Evolutionary conservation across 176 grass and related monocot genomes (phyloP).

Genomic region (Tillandsia fasciculata): DNA sequence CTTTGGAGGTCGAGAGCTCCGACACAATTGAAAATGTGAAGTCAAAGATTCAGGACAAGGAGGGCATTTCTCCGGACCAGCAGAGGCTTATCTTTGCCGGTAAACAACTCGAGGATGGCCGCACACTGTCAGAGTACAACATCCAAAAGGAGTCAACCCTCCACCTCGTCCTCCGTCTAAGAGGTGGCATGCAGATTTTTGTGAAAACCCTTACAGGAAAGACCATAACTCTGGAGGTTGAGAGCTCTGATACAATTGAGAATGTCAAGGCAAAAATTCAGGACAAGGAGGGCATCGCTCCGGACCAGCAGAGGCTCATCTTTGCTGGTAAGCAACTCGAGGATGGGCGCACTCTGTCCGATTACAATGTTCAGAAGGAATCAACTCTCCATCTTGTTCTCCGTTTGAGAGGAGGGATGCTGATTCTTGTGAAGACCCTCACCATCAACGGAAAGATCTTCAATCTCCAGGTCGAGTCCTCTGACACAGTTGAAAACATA

Average conservation of each 20-base stretch:
- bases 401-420: constrained; percentile 3
- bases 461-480: constrained; percentile 21
- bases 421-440: constrained; percentile 31
- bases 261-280: no score
- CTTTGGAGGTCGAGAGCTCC: not conserved
- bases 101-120: not conserved
- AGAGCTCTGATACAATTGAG: no score
- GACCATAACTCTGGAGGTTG: no score
- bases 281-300: no score
- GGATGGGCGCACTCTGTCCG: no score
- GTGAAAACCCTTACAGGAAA: no score
- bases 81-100: not conserved
- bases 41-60: not conserved
- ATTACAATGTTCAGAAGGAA: no score
- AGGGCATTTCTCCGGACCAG: not conserved
- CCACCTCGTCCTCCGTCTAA: not conserved
- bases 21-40: not conserved
- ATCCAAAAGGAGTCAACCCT: not conserved
- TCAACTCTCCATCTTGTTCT: no score
- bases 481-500: constrained; percentile 25
- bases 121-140: not conserved
- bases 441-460: constrained; percentile 21
- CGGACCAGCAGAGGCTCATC: no score
- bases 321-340: no score
- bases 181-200: no score